A percentile compares a stretch with the other conserved stretches of the same genome.
These are phyloP conservation scores for Bipolaris cookei DNA, from an alignment of 2,329 filamentous ascomycete genomes.

Conservation along the genomic window DNA sequence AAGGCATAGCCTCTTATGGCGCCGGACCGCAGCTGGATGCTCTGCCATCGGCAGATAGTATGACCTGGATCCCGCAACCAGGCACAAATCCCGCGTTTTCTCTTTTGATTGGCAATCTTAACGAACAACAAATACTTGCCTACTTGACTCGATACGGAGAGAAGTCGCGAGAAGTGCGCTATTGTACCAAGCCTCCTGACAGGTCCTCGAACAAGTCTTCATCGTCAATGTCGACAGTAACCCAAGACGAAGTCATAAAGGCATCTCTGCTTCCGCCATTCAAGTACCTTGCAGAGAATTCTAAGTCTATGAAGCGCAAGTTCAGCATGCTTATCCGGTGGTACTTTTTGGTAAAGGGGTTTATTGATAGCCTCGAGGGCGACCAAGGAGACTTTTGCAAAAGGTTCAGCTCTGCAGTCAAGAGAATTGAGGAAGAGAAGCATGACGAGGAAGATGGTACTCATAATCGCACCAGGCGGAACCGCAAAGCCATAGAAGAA, in stretches of 20 bases:
- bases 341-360: slow-evolving; percentile 14
- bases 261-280: slow-evolving; percentile 16
- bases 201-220: background rate
- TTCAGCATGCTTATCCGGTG: slow-evolving; percentile 16
- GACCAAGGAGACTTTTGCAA: slow-evolving; percentile 9
- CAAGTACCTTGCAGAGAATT: slow-evolving; percentile 5
- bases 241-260: slow-evolving; percentile 9
- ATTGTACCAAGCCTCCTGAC: slow-evolving; percentile 1
- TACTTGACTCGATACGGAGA: slow-evolving; percentile 10
- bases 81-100: background rate
- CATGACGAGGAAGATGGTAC: background rate
- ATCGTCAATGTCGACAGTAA: background rate
- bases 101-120: slow-evolving; percentile 7
- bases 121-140: slow-evolving; percentile 13
- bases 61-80: slow-evolving; percentile 12
- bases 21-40: slow-evolving; percentile 7
- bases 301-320: slow-evolving; percentile 8
- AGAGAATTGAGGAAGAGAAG: background rate
- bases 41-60: slow-evolving; percentile 8
- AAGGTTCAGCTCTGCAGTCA: slow-evolving; percentile 5
- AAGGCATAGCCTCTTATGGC: slow-evolving; percentile 8
- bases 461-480: background rate
- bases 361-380: slow-evolving; percentile 2
- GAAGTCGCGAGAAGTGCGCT: slow-evolving; percentile 14
- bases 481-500: slow-evolving; percentile 10